Percentiles rank a stretch among this genome's conserved stretches.
Conservation (phyloP, 352 stramenopile species). For the Globisporangium takayamanum region DNA sequence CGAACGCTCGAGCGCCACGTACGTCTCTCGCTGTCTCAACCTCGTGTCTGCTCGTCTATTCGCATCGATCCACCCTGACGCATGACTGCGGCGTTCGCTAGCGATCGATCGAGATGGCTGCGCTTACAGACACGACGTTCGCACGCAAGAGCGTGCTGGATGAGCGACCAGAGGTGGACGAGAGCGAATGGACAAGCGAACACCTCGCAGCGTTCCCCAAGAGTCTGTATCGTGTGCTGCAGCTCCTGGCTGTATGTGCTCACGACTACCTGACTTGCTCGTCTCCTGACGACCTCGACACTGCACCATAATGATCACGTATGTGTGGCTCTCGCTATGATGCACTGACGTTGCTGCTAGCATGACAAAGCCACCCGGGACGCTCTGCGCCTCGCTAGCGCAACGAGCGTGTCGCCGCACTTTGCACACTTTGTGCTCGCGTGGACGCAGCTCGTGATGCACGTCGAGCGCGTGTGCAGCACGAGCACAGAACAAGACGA, state of each 20-base stretch:
- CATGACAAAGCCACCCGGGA: constrained; percentile 34
- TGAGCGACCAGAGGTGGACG: constrained; percentile 12
- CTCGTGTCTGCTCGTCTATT: not conserved
- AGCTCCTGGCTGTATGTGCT: constrained; percentile 19
- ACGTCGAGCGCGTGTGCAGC: constrained; percentile 28
- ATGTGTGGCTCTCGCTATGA: not conserved
- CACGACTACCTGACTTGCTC: not conserved
- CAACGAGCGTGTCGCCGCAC: constrained; percentile 29
- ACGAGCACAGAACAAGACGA: constrained; percentile 60
- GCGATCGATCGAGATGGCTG: not conserved
- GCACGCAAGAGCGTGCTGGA: not conserved
- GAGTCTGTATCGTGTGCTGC: constrained; percentile 24
- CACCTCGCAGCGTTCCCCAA: constrained; percentile 20
- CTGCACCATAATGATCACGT: not conserved
- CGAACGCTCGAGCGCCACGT: constrained; percentile 20
- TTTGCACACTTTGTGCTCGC: constrained; percentile 28
- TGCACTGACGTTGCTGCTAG: constrained; percentile 8
- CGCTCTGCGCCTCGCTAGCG: constrained; percentile 29
- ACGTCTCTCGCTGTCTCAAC: not conserved
- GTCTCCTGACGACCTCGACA: not conserved
- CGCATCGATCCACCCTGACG: not conserved
- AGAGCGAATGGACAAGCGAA: constrained; percentile 11
- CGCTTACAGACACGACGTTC: not conserved
- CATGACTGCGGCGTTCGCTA: not conserved
- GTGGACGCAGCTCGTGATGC: constrained; percentile 36